phyloP scores from a whole-genome alignment of 257 asterid genomes.

The Solanum tacnaense region DNA sequence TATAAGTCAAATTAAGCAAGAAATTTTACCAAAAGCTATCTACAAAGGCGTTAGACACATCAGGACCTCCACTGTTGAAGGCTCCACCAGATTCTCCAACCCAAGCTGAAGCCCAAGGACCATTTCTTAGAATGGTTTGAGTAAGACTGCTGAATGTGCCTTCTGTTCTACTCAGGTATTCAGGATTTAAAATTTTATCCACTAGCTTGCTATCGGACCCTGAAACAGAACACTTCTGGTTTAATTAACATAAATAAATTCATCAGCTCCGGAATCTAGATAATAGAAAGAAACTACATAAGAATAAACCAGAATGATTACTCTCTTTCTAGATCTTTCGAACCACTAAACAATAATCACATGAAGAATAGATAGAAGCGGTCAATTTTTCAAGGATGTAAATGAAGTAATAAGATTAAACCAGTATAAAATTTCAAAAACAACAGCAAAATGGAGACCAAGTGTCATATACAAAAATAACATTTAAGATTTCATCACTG shows the following conservation, averaged over 20 bases:
- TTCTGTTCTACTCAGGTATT: slow-evolving; percentile 41
- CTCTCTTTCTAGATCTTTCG: neutral
- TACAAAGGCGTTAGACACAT: slow-evolving; percentile 61
- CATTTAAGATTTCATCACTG: neutral
- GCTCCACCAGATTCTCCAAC: slow-evolving; percentile 96
- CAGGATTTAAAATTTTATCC: slow-evolving; percentile 57
- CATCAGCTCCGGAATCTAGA: neutral
- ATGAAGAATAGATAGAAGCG: neutral
- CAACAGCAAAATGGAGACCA: neutral
- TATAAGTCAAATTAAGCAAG: neutral
- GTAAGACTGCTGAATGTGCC: slow-evolving; percentile 33
- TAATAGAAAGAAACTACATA: neutral
- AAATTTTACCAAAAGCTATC: slow-evolving; percentile 73
- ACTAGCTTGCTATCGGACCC: slow-evolving; percentile 56
- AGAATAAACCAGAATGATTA: neutral
- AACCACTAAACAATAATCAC: neutral
- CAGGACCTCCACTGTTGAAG: slow-evolving; percentile 61
- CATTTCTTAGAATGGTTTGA: slow-evolving; percentile 36
- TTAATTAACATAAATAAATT: neutral
- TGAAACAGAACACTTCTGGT: slow-evolving; percentile 21
- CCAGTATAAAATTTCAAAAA: neutral
- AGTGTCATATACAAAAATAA: neutral
- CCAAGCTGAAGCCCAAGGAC: slow-evolving; percentile 94
- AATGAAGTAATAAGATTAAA: neutral
- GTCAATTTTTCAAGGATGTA: neutral